Base-by-base conservation (phyloP, 2,329 filamentous ascomycete species). In the Biscogniauxia mediterranea region DNA sequence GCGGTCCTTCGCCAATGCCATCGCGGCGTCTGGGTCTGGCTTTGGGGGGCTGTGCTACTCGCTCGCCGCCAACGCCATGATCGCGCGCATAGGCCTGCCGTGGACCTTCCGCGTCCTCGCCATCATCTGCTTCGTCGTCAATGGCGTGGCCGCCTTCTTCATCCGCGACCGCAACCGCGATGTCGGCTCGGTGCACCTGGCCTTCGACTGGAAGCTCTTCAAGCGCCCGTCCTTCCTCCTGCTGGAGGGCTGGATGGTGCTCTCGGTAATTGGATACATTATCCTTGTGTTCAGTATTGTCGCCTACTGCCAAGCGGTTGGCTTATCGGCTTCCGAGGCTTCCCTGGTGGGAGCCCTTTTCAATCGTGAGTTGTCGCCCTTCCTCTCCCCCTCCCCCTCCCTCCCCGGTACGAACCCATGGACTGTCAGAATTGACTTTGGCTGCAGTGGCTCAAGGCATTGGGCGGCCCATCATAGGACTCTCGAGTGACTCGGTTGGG, bases 271-370 rank as follows among this genome's bases (percentile, higher is more conserved):
- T 15, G 89, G 83, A 5, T 94, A 94, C 68, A 82, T 91, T 25
- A 88, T 92, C 4, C 80, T 93, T n/a, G 82, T 93, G 52, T 94
- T 93, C 75, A 89, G 86, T 11, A 77, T 93, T 53, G 87, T 90
- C 15, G 90, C 89, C 71, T 94, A 92, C 70, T 88, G 88, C 46
- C 81, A 84, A 59, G 82, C 81, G 4, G 84, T 93, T 52, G 90
- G 90, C 1, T 82, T 93, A 28, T 80, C 81, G 0, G 79, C 89
- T 1, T 80, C 83, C 5, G 86, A 93, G 69, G 90, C 89, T 6
- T 87, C 87, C 0, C 79, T 92, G 17, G 81, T 92, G 53, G 88
- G 86, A n/a, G 91, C 91, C 4, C 75, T 93, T 46, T 82, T 93
- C 68, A 93, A 92, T 71, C 71, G 89, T 70, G 79, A 83, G 60